Base-by-base conservation (phyloP, 163 green algal species). In the Chlorella variabilis region DNA sequence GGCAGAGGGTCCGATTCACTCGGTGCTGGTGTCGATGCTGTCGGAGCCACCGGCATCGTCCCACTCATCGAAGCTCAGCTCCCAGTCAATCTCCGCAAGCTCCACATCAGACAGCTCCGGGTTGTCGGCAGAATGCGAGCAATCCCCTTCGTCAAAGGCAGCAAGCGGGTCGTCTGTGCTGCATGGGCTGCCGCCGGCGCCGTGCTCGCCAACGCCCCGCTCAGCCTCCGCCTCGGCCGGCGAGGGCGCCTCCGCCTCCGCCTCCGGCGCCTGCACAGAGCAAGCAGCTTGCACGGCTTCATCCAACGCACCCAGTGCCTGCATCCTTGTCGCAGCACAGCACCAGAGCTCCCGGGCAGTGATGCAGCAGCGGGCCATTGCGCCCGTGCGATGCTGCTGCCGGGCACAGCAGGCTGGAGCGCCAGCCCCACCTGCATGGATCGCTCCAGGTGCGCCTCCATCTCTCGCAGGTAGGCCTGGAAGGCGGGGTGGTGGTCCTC, bases 131-230 rank as follows among this genome's bases (percentile, higher is more conserved):
- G 23, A 27, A 7, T 39, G 23, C 68, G 21, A 15, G n/a, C 68
- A 75, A n/a, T 75, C 68, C 1, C 68, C 68, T 41, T 75, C 68
- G n/a, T 75, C 68, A 75, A 75, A 75, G 0, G 68, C 68, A 15
- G 68, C n/a, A 27, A 75, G n/a, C 68, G 51, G 51, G 42, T 61
- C n/a, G 41, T 23, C 29, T 27, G 21, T 61, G n/a, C 11, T 61
- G 42, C 68, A 75, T 25, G 27, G 1, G 66, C 39, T 27, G 8
- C 27, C 25, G 38, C 38, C 25, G 9, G 13, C 39, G 38, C 27
- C 13, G 1, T 41, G 7, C 0, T 27, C 8, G 39, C 66, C 8
- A 41, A 21, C 5, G 31, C 45, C 17, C 58, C 20, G 61, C 27
- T 31, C n/a, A n/a, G 29, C 1, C 42, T 4, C 2, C 13, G 31